These are phyloP conservation scores for Mycena olivaceomarginata DNA, from an alignment of 768 basidiomycete species.

Conservation along the genomic window DNA sequence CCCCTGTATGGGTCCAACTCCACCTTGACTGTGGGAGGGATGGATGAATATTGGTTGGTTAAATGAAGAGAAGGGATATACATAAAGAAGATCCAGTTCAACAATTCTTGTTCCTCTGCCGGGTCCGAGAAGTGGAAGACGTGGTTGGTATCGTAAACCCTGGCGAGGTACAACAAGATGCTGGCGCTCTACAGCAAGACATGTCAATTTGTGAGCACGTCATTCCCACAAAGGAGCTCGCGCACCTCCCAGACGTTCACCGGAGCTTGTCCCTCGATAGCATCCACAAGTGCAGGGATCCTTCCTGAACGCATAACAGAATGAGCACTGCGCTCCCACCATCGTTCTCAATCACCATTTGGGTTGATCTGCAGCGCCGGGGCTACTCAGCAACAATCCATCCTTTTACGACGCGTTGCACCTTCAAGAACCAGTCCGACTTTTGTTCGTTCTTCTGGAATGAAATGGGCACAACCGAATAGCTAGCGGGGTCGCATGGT, in stretches of 20 bases:
- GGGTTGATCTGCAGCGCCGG: constrained; percentile 19
- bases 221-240: constrained; percentile 5
- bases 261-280: constrained; percentile 19
- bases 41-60: constrained; percentile 1
- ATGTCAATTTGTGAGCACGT: constrained; percentile 2
- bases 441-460: constrained; percentile 29
- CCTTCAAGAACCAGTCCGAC: constrained; percentile 27
- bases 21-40: constrained; percentile 20
- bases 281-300: constrained; percentile 23
- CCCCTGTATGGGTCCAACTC: constrained; percentile 25
- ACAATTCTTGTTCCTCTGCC: constrained; percentile 20
- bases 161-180: constrained; percentile 24
- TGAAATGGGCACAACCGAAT: constrained; percentile 18
- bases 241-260: constrained; percentile 29
- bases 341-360: constrained; percentile 26
- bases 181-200: constrained; percentile 23
- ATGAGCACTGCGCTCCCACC: constrained; percentile 14
- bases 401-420: constrained; percentile 8
- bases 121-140: constrained; percentile 27
- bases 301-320: constrained; percentile 11
- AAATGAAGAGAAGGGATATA: constrained; percentile 18
- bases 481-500: constrained; percentile 5
- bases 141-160: constrained; percentile 26
- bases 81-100: constrained; percentile 26
- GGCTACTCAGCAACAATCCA: constrained; percentile 11